Base-by-base conservation (phyloP, 805 yeast species). In the Candida easanensis region DNA sequence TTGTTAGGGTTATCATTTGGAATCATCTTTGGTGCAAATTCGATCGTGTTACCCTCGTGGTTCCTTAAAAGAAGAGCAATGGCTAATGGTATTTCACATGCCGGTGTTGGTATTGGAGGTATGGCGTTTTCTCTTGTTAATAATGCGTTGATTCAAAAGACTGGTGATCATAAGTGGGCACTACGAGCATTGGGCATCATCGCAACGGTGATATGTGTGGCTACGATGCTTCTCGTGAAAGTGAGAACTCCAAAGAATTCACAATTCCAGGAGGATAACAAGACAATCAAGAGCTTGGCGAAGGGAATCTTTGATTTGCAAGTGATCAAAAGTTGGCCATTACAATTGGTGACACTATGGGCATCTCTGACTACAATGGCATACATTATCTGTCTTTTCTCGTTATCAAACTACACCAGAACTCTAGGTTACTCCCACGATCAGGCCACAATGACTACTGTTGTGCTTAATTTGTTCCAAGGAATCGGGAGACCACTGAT, bases 21-120 rank as follows among this genome's bases (percentile, higher is more conserved):
- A 11, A 53, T 77, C 17, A 58, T 77, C n/a, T 75, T 70, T 50
- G 64, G 76, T n/a, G 81, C 82, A 0, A 69, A 74, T 2, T 67
- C 77, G 7, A 59, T 74, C 16, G 62, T 76, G 4, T 50, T 79
- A 18, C 77, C 84, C 0, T 65, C 73, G 7, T 79, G 84, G 83
- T 79, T 79, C 55, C 57, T 72, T 34, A 68, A 68, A 27, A 64
- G 62, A 27, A 63, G 77, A 41, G 74, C 78, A 2, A 59, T 73
- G 11, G 77, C 80, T 2, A 65, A 70, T 54, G 81, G 82, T 4
- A 56, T 75, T 20, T 68, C 75, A 2, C 63, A 73, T 20, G 53
- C 71, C 18, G 83, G 82, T 9, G 68, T 79, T 4, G 82, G 82
- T 31, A 51, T 75, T 1, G 79, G 81, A 25, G 82, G 81, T 45